Base-by-base conservation (phyloP, 208 protist genomes). In the Phytomonas sp. region DNA sequence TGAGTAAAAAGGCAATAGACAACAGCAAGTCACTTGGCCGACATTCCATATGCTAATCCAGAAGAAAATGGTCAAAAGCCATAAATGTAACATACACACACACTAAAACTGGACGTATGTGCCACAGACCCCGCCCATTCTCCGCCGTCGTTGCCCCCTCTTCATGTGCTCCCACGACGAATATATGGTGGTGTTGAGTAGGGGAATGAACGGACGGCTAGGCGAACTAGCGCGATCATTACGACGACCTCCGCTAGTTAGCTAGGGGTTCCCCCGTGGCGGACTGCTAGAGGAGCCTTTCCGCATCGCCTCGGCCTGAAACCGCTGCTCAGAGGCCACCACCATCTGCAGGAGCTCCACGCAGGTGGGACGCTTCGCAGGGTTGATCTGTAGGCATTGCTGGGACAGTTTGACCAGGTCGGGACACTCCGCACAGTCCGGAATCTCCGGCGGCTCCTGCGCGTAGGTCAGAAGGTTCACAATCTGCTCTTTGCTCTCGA, bases 401-500 rank as follows among this genome's bases (percentile, higher is more conserved):
- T 71, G 70, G 30, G 87, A 83, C 31, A 96, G 87, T 10, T 67
- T 37, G 14, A 82, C 82, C 30, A 96, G 66, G 66, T 89, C 85
- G 1, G 88, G 84, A 36, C 88, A 89, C 72, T 91, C 85, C 2
- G 75, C 67, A 36, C 79, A 92, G 56, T 90, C 83, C 12, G 91
- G 88, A 14, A 92, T 77, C 78, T 96, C 87, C 5, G 91, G 91
- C 33, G 88, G 84, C 19, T 92, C 91, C 6, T 76, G 74, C 0
- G 88, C 85, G 85, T 94, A 91, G 23, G 63, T 80, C 23, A 96
- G 86, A 45, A 96, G 59, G 74, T 93, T 96, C 30, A 94, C 82
- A 36, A 96, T 90, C 71, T 94, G 78, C 75, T 95, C 88, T 75
- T 89, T 83, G 66, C 77, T 90, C 63, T 94, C 86, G 62, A 95